A percentile compares a stretch with the other conserved stretches of the same genome.
Evolutionary conservation across 257 asterid species (phyloP).

Genomic region (Oldenlandia corymbosa): DNA sequence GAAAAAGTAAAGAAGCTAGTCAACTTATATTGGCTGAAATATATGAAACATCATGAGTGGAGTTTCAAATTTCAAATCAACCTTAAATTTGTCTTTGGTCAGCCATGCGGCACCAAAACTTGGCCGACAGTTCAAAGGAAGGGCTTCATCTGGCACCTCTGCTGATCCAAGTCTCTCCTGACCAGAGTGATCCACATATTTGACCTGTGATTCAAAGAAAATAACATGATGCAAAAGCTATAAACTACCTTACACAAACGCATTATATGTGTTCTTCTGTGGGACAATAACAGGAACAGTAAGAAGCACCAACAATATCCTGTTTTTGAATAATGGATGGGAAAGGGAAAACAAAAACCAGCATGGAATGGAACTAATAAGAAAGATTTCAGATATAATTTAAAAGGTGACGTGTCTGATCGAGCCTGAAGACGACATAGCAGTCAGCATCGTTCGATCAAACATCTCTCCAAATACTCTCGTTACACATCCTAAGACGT

Average conservation of each 20-base stretch:
- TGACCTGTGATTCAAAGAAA: conserved; percentile 48
- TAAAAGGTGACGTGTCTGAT: no score
- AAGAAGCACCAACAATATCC: background rate
- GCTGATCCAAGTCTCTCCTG: conserved; percentile 68
- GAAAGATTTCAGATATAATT: no score
- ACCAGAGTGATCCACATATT: conserved; percentile 84
- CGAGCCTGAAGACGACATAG: no score
- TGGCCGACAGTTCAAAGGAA: conserved; percentile 82
- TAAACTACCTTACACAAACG: background rate
- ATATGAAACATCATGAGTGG: background rate
- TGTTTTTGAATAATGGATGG: no score
- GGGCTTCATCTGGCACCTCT: conserved; percentile 96
- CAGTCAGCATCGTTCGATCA: no score
- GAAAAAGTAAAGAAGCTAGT: background rate
- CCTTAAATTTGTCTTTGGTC: conserved; percentile 83
- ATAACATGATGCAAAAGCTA: background rate
- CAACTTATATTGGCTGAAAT: background rate
- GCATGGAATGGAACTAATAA: no score
- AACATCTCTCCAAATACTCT: no score
- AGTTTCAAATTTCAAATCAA: conserved; percentile 23
- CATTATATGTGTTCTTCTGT: background rate
- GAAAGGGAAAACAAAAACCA: no score
- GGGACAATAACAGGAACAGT: background rate
- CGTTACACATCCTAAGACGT: no score
- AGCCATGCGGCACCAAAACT: conserved; percentile 88